These are phyloP conservation scores for Hymenoscyphus fructigenus DNA, from an alignment of 2,329 filamentous ascomycete species.

Conservation along the genomic window DNA sequence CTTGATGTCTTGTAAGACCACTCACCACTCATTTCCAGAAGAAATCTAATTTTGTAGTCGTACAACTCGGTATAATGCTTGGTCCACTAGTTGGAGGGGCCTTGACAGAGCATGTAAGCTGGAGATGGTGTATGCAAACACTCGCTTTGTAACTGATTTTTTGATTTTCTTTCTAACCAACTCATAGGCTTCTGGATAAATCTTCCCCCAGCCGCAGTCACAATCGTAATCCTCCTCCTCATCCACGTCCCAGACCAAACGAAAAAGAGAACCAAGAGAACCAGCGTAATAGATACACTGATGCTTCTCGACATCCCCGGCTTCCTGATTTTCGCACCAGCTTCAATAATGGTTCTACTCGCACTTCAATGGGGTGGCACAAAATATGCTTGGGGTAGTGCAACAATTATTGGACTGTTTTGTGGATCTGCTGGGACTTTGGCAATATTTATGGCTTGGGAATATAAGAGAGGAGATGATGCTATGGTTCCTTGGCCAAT, in stretches of 20 bases:
- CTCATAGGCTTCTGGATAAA: conserved; percentile 42
- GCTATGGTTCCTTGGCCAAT: conserved; percentile 34
- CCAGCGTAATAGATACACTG: conserved; percentile 23
- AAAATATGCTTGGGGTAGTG: conserved; percentile 36
- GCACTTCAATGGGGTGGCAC: conserved; percentile 39
- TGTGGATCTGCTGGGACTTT: conserved; percentile 25
- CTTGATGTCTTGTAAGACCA: conserved; percentile 25
- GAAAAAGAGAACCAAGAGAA: conserved; percentile 7
- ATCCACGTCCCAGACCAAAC: conserved; percentile 37
- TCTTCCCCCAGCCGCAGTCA: conserved; percentile 41
- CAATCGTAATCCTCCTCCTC: conserved; percentile 38
- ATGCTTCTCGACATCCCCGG: conserved; percentile 36
- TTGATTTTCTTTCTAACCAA: not conserved
- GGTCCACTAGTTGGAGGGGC: conserved; percentile 39
- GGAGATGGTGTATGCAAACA: conserved; percentile 31
- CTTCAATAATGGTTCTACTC: conserved; percentile 37
- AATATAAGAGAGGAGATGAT: conserved; percentile 30
- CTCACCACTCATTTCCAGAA: not conserved
- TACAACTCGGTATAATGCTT: conserved; percentile 26
- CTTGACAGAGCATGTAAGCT: conserved; percentile 39
- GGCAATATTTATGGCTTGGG: conserved; percentile 30
- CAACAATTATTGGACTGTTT: conserved; percentile 34
- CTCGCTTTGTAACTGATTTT: too few relatives aligned
- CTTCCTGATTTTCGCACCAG: conserved; percentile 37
- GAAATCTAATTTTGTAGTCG: conserved; percentile 13